Evolutionary conservation across 768 basidiomycete genomes (phyloP).

Genomic region (Lactarius quietus): DNA sequence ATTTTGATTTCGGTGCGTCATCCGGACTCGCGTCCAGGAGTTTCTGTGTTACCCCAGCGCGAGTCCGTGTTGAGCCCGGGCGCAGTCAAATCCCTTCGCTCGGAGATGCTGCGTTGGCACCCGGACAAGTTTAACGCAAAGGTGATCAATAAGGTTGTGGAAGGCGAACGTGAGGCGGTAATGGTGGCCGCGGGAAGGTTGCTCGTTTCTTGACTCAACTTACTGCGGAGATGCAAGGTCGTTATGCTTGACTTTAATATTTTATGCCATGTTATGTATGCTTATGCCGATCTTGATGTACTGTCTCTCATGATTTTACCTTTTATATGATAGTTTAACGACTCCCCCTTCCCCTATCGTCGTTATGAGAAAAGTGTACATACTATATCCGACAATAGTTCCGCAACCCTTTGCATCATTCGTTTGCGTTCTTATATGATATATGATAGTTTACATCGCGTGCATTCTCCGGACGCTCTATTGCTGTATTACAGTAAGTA

Average conservation of each 20-base stretch:
- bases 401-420: too few species aligned
- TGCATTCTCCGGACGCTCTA: too few species aligned
- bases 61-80: conserved; percentile 33
- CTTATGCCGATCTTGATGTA: not conserved
- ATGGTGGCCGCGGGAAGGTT: conserved; percentile 38
- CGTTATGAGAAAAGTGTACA: too few species aligned
- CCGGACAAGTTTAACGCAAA: conserved; percentile 49
- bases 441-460: too few species aligned
- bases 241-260: not conserved
- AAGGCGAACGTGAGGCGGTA: conserved; percentile 35
- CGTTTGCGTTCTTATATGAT: too few species aligned
- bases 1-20: too few species aligned
- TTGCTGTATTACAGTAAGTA: too few species aligned
- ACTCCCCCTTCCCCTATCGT: too few species aligned
- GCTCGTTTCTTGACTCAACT: conserved; percentile 42
- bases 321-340: not conserved
- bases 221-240: conserved; percentile 4
- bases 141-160: conserved; percentile 36
- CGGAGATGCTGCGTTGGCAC: conserved; percentile 52
- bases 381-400: too few species aligned
- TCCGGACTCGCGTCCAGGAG: conserved; percentile 33
- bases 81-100: conserved; percentile 36
- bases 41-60: conserved; percentile 42
- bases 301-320: not conserved
- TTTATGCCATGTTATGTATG: not conserved